phyloP scores from a whole-genome alignment of 75 land plant genomes.

The Sequoia sempervirens region DNA sequence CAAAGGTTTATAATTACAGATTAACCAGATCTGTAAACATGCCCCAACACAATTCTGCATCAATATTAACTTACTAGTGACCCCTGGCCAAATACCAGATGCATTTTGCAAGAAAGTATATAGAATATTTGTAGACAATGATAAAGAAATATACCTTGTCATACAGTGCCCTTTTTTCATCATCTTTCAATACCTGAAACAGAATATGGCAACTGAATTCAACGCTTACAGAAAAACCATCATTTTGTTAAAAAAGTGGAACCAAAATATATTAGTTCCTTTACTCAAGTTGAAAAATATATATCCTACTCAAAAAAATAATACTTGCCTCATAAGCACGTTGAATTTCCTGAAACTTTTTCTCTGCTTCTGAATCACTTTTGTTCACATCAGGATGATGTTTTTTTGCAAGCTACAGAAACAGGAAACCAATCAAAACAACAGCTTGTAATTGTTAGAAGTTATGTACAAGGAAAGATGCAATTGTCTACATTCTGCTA shows the following conservation, averaged over 20 bases:
- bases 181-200: conserved; percentile 76
- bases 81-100: neutral
- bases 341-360: conserved; percentile 85
- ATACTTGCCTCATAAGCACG: conserved; percentile 77
- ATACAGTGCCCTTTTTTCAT: conserved; percentile 65
- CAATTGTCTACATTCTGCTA: neutral
- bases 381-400: conserved; percentile 91
- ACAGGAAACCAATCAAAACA: neutral
- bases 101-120: neutral
- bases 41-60: neutral
- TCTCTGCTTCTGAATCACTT: conserved; percentile 83
- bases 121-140: neutral
- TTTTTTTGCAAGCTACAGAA: conserved; percentile 82
- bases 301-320: neutral
- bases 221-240: neutral
- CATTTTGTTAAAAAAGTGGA: neutral
- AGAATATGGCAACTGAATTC: neutral
- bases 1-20: neutral
- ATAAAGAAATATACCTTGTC: conserved; percentile 50
- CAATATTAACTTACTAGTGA: neutral
- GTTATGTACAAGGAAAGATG: neutral
- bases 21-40: neutral
- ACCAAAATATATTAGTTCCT: neutral
- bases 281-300: neutral
- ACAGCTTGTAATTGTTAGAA: neutral